A percentile compares a stretch with the other conserved stretches of the same genome.
phyloP scores from a whole-genome alignment of 805 yeast genomes.

The Saccharomyces mikatae region DNA sequence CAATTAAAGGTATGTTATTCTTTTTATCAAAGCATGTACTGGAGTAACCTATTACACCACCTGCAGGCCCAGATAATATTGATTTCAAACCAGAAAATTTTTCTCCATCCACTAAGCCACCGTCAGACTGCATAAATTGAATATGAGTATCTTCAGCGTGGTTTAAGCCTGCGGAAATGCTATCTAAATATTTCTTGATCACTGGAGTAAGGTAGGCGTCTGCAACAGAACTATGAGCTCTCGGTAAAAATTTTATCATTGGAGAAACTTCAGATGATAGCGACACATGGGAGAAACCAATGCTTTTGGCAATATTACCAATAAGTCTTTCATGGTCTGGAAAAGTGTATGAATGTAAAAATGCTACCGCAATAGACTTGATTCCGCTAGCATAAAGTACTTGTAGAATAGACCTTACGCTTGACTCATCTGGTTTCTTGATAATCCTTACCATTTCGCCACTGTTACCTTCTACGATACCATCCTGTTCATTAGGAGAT shows the following conservation, averaged over 20 bases:
- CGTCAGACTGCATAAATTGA: conserved; percentile 94
- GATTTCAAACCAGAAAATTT: conserved; percentile 83
- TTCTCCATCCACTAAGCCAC: conserved; percentile 81
- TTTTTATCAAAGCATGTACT: conserved; percentile 60
- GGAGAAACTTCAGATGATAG: conserved; percentile 65
- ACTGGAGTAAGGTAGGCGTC: conserved; percentile 83
- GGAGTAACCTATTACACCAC: conserved; percentile 93
- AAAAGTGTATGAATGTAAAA: conserved; percentile 66
- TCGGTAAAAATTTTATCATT: conserved; percentile 66
- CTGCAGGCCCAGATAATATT: conserved; percentile 92
- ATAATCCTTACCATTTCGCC: conserved; percentile 61
- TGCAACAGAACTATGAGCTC: conserved; percentile 72
- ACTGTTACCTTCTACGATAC: conserved; percentile 48
- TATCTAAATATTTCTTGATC: conserved; percentile 52
- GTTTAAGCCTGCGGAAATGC: conserved; percentile 54
- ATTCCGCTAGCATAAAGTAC: conserved; percentile 49
- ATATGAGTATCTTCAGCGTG: conserved; percentile 43
- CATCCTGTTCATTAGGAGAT: conserved; percentile 13
- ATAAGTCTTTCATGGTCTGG: conserved; percentile 59
- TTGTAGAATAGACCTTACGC: conserved; percentile 36
- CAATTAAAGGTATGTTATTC: conserved; percentile 58
- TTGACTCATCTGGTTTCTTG: conserved; percentile 40
- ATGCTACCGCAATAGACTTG: conserved; percentile 60
- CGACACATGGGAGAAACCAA: conserved; percentile 66
- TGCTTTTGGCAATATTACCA: conserved; percentile 48